Conservation (phyloP, 345 rosid species). For the Viola odorata region DNA sequence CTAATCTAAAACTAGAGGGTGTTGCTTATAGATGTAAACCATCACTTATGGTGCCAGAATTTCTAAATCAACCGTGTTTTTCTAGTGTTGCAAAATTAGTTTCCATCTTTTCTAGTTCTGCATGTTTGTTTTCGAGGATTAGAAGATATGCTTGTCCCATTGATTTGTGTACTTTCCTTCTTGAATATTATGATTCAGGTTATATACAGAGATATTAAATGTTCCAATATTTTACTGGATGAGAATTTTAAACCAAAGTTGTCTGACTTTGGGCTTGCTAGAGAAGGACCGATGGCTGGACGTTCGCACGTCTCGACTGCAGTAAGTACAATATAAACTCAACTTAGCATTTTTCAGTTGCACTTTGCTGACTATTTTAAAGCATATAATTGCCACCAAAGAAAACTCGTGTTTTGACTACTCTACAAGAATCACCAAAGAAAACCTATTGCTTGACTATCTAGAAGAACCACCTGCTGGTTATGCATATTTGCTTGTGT, state of each 20-base stretch:
- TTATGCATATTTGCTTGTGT: no score
- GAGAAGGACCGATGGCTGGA: constrained; percentile 81
- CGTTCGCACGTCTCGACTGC: constrained; percentile 84
- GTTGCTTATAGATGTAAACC: neutral
- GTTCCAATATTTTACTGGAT: constrained; percentile 71
- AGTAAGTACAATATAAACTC: constrained; percentile 37
- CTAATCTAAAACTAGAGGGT: neutral
- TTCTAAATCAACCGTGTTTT: no score
- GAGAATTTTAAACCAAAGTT: constrained; percentile 64
- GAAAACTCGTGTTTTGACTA: no score
- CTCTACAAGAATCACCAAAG: no score
- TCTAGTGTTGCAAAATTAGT: no score
- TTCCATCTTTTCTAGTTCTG: no score
- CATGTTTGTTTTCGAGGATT: neutral
- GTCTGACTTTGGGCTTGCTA: constrained; percentile 88
- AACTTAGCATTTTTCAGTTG: neutral
- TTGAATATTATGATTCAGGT: constrained; percentile 32
- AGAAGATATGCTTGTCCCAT: neutral
- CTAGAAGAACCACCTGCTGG: no score
- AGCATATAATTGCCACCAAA: no score
- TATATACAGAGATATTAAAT: constrained; percentile 76
- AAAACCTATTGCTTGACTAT: no score
- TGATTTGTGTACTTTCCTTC: constrained; percentile 1
- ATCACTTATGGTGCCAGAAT: neutral
- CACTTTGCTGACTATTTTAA: neutral